Evolutionary conservation across 2,329 filamentous ascomycete genomes (phyloP).

Genomic region (Verticillium isaacii): DNA sequence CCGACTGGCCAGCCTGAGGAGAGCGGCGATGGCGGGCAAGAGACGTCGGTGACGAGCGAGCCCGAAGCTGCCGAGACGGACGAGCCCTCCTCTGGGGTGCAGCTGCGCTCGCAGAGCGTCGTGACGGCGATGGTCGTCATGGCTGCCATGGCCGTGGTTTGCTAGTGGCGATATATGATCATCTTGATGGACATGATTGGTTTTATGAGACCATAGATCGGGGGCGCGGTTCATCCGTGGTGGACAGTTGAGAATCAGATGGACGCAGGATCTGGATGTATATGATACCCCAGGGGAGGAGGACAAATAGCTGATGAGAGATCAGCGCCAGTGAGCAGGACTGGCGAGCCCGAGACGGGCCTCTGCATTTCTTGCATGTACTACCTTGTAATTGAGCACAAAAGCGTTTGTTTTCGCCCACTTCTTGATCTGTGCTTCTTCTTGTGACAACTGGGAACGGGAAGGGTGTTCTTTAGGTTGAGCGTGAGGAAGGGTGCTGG

Average conservation of each 20-base stretch:
- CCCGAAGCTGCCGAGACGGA: neutral
- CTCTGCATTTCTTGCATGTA: slow-evolving; percentile 2
- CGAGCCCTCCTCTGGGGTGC: neutral
- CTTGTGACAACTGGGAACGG: too few species aligned
- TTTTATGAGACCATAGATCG: neutral
- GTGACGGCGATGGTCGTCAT: neutral
- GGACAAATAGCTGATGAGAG: neutral
- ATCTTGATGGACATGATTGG: neutral
- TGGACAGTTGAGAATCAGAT: neutral
- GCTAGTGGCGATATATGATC: neutral
- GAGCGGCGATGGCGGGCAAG: neutral
- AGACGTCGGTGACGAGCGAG: neutral
- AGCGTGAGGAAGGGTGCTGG: too few species aligned
- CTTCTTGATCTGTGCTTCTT: too few species aligned
- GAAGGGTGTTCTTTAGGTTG: too few species aligned
- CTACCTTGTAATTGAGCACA: slow-evolving; percentile 2
- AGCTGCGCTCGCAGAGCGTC: neutral
- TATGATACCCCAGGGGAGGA: slow-evolving; percentile 4
- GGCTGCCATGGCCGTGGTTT: neutral
- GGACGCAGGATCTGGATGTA: slow-evolving; percentile 1
- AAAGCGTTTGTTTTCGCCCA: slow-evolving; percentile 1
- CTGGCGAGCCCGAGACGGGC: neutral
- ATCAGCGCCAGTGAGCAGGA: neutral
- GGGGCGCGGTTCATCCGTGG: neutral
- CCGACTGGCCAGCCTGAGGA: neutral